Percentiles rank a stretch among this genome's conserved stretches.
phyloP scores from a whole-genome alignment of 345 rosid genomes.

The Linum trigynum region DNA sequence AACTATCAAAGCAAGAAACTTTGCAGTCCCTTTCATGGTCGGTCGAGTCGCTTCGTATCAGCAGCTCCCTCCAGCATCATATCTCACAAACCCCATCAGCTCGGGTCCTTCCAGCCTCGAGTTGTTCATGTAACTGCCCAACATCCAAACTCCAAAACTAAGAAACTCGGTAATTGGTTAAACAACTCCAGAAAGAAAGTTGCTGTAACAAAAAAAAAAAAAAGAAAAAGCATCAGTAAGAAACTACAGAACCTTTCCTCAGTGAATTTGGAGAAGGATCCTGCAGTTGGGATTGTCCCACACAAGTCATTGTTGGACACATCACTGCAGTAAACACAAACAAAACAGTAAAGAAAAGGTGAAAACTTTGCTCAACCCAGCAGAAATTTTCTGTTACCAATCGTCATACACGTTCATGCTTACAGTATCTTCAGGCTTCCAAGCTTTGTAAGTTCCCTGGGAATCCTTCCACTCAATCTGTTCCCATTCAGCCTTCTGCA shows the following conservation, averaged over 20 bases:
- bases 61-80: constrained; percentile 44
- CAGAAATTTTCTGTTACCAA: no score
- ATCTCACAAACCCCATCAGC: constrained; percentile 68
- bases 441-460: constrained; percentile 51
- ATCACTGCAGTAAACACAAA: constrained; percentile 31
- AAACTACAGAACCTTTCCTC: constrained; percentile 41
- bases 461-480: constrained; percentile 55
- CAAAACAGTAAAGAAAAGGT: background rate
- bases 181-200: background rate
- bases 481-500: constrained; percentile 60
- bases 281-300: constrained; percentile 60
- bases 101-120: constrained; percentile 65
- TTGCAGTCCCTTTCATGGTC: background rate
- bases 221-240: background rate
- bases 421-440: constrained; percentile 57
- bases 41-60: constrained; percentile 6
- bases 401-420: constrained; percentile 4
- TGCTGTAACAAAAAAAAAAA: no score
- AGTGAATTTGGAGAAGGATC: constrained; percentile 51
- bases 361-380: background rate
- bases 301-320: constrained; percentile 58
- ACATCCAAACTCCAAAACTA: background rate
- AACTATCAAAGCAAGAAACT: background rate
- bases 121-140: constrained; percentile 44
- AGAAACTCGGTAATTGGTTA: background rate